Conservation (phyloP, 192 early-diverging fungal genomes). For the Podila verticillata region DNA sequence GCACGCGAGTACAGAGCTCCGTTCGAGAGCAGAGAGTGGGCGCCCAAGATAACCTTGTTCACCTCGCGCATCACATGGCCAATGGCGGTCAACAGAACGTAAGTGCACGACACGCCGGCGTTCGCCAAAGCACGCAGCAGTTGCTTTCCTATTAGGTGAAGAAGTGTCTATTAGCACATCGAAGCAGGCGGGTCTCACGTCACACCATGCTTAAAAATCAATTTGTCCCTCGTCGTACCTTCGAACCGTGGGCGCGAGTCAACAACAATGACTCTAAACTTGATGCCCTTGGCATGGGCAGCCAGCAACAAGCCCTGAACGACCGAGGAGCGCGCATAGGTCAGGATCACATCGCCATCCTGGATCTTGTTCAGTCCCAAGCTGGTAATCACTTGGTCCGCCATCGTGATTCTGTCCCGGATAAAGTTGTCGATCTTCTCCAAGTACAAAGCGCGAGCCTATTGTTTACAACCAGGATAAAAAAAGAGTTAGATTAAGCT, state of each 20-base stretch:
- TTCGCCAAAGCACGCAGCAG: constrained; percentile 65
- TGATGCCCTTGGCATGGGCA: constrained; percentile 75
- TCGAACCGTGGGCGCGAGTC: constrained; percentile 91
- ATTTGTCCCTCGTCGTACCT: constrained; percentile 60
- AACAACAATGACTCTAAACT: constrained; percentile 93
- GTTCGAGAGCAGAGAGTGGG: constrained; percentile 90
- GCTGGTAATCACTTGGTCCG: constrained; percentile 82
- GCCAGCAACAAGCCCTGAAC: constrained; percentile 82
- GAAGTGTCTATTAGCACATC: background rate
- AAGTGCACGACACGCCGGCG: constrained; percentile 79
- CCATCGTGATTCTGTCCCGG: constrained; percentile 86
- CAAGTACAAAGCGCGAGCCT: constrained; percentile 77
- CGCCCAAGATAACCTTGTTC: constrained; percentile 96
- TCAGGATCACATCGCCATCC: constrained; percentile 92
- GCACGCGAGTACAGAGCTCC: constrained; percentile 91
- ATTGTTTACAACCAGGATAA: background rate
- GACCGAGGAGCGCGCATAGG: constrained; percentile 91
- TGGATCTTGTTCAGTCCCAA: constrained; percentile 90
- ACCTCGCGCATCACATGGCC: constrained; percentile 85
- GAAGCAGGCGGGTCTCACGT: background rate
- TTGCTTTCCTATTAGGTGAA: constrained; percentile 63
- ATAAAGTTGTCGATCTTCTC: constrained; percentile 89
- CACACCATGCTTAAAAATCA: background rate
- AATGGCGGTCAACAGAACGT: constrained; percentile 71
- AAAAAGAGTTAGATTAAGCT: background rate